Percentiles rank a stretch among this genome's conserved stretches.
These are phyloP conservation scores for Exophiala alcalophila DNA, from an alignment of 2,329 filamentous ascomycete species.

Conservation along the genomic window DNA sequence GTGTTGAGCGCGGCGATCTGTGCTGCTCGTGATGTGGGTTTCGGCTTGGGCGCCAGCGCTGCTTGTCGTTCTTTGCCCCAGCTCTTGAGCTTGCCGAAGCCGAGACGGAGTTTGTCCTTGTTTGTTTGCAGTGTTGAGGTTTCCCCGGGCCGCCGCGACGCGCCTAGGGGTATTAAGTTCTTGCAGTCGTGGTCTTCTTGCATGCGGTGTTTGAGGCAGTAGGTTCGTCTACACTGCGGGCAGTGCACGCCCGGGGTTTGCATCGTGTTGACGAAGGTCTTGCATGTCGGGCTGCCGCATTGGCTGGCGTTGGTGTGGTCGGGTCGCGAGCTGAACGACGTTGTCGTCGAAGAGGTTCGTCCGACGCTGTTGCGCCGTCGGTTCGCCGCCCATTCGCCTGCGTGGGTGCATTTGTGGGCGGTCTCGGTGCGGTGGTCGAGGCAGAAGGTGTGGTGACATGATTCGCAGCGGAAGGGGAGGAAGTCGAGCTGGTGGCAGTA, in stretches of 20 bases:
- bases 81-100: constrained; percentile 71
- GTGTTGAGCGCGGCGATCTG: constrained; percentile 68
- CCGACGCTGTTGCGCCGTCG: constrained; percentile 41
- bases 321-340: constrained; percentile 46
- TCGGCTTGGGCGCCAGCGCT: constrained; percentile 63
- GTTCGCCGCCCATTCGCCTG: constrained; percentile 58
- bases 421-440: constrained; percentile 89
- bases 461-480: constrained; percentile 89
- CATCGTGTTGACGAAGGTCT: constrained; percentile 52
- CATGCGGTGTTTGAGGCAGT: constrained; percentile 52
- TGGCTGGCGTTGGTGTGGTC: constrained; percentile 55
- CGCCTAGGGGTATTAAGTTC: constrained; percentile 64
- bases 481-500: constrained; percentile 97
- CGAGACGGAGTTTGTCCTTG: constrained; percentile 64
- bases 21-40: constrained; percentile 61
- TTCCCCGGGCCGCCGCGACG: constrained; percentile 39
- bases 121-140: constrained; percentile 23
- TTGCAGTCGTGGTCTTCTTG: constrained; percentile 76
- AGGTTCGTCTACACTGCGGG: constrained; percentile 47
- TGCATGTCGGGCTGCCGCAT: constrained; percentile 50
- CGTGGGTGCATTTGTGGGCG: constrained; percentile 66
- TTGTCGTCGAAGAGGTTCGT: constrained; percentile 28
- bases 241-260: constrained; percentile 52
- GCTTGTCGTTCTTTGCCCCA: constrained; percentile 77
- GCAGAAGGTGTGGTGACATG: constrained; percentile 80